Base-by-base conservation (phyloP, 495 filamentous ascomycete species). In the Jackrogersella multiformis region DNA sequence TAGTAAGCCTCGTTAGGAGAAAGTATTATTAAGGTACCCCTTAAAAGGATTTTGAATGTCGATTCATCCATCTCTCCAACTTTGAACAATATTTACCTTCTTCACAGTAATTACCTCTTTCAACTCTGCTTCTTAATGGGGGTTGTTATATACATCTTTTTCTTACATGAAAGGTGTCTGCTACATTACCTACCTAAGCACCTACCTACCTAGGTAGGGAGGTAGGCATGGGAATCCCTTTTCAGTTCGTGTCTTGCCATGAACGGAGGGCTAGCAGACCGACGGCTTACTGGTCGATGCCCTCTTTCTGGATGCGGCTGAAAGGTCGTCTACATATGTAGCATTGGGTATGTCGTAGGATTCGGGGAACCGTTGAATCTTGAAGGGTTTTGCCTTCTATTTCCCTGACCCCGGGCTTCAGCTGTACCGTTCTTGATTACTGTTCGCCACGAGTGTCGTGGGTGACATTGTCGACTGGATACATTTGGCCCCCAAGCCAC, bases 231-330 rank as follows among this genome's bases (percentile, higher is more conserved):
- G n/a, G n/a, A n/a, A n/a, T n/a, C n/a, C n/a, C n/a, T n/a, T n/a
- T n/a, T n/a, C n/a, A n/a, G n/a, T n/a, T n/a, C n/a, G n/a, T n/a
- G n/a, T n/a, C n/a, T n/a, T n/a, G n/a, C n/a, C n/a, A n/a, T n/a
- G n/a, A n/a, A n/a, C n/a, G n/a, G n/a, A n/a, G n/a, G n/a, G n/a
- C 9, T 16, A 12, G n/a, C n/a, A 54, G 38, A 36, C 15, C 48
- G 49, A 18, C 16, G 23, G 23, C 15, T 34, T 16, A 53, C 26
- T n/a, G 52, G 57, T 53, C 52, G 44, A 45, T 36, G 24, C 35
- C 34, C 7, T n/a, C n/a, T 20, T 52, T 57, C 13, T 32, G 23
- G 16, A 58, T 58, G 65, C 65, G 58, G 65, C 65, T 63, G 65
- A 68, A 56, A 53, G 10, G n/a, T 41, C 38, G 2, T 46, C 42